A percentile compares a stretch with the other conserved stretches of the same genome.
phyloP scores from a whole-genome alignment of 805 yeast species.

The Suhomyces prunicola region DNA sequence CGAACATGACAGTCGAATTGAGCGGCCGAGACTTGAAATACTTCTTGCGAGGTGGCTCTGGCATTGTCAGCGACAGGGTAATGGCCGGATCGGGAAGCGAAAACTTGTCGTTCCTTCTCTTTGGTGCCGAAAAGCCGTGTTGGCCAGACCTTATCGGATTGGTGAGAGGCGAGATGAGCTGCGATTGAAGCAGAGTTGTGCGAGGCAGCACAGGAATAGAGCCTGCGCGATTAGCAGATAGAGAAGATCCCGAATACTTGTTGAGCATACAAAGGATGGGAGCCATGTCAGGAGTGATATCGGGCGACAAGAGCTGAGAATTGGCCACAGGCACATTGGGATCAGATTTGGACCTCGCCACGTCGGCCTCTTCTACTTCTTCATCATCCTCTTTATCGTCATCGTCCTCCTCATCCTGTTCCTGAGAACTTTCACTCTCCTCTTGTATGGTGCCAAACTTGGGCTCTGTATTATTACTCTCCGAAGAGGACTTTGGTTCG shows the following conservation, averaged over 20 bases:
- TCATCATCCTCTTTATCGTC: neutral
- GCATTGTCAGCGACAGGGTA: constrained; percentile 8
- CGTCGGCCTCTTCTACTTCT: neutral
- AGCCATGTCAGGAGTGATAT: constrained; percentile 36
- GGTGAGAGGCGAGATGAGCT: constrained; percentile 20
- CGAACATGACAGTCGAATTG: constrained; percentile 10
- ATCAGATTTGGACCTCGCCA: neutral
- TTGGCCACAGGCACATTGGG: neutral
- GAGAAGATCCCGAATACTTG: constrained; percentile 14
- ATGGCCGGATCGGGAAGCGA: constrained; percentile 41
- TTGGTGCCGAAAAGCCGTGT: constrained; percentile 11
- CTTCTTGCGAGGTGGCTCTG: constrained; percentile 27
- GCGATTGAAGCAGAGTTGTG: constrained; percentile 16
- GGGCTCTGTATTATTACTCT: neutral
- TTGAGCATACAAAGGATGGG: constrained; percentile 30
- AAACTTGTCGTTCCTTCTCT: constrained; percentile 13
- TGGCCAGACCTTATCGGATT: constrained; percentile 21
- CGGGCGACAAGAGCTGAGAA: constrained; percentile 30
- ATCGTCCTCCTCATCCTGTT: neutral
- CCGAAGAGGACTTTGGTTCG: neutral
- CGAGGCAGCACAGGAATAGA: constrained; percentile 18
- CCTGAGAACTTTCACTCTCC: constrained; percentile 1
- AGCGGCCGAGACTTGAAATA: constrained; percentile 30
- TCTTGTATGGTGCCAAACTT: constrained; percentile 10
- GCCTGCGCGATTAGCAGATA: constrained; percentile 7